phyloP scores from a whole-genome alignment of 176 grass and related monocot genomes.

The Rhipidocladum racemiflorum region DNA sequence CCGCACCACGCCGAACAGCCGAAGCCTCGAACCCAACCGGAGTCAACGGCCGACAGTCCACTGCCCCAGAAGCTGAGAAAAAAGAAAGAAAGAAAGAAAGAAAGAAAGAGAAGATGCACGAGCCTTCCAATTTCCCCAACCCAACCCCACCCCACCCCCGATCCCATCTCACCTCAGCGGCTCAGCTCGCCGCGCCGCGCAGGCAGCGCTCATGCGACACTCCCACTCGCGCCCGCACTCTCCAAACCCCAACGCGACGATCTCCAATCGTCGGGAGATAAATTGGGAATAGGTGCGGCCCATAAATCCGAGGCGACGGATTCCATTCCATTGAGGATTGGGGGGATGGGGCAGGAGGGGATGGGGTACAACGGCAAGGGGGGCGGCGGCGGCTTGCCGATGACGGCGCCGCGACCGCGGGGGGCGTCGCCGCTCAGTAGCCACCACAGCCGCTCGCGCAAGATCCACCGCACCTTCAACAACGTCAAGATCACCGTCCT shows the following conservation, averaged over 20 bases:
- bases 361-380: slow-evolving; percentile 42
- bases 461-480: slow-evolving; percentile 89
- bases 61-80: not conserved
- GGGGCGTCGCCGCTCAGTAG: slow-evolving; percentile 45
- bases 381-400: slow-evolving; percentile 38
- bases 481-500: slow-evolving; percentile 91
- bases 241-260: not conserved
- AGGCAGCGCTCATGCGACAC: slow-evolving; percentile 20
- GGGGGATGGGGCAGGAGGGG: slow-evolving; percentile 52
- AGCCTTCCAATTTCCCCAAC: not conserved
- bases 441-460: slow-evolving; percentile 44
- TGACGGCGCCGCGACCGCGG: slow-evolving; percentile 46
- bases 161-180: not conserved
- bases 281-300: not conserved
- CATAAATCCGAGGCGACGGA: slow-evolving; percentile 16
- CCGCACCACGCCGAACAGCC: not conserved
- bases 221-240: not conserved
- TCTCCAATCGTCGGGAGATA: not conserved
- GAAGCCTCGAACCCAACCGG: not conserved
- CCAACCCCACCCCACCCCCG: not conserved
- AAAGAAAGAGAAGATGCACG: not conserved
- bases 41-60: slow-evolving; percentile 43
- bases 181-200: not conserved
- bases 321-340: not conserved
- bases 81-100: not conserved